A percentile compares a stretch with the other conserved stretches of the same genome.
Evolutionary conservation across 1,284 basidiomycete genomes (phyloP).

Genomic region (Trichosporon faecale): DNA sequence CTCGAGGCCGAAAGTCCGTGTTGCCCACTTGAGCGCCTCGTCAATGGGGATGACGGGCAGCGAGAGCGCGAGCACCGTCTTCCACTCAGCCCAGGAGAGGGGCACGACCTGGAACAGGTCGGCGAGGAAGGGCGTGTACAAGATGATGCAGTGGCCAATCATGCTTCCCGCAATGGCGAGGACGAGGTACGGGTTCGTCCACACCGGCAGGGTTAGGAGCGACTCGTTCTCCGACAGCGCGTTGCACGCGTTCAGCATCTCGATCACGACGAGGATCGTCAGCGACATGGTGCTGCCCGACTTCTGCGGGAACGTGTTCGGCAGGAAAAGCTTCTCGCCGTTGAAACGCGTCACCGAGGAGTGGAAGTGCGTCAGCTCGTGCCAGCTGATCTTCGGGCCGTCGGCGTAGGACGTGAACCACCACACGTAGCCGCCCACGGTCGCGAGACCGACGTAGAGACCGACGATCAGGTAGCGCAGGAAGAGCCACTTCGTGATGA

Average conservation of each 20-base stretch:
- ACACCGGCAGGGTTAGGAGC: slow-evolving; percentile 78
- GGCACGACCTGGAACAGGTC: slow-evolving; percentile 87
- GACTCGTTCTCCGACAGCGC: slow-evolving; percentile 98
- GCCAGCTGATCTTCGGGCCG: slow-evolving; percentile 89
- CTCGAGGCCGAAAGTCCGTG: slow-evolving; percentile 35
- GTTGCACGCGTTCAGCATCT: slow-evolving; percentile 99
- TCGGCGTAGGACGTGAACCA: slow-evolving; percentile 91
- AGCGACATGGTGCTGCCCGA: slow-evolving; percentile 94
- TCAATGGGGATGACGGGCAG: slow-evolving; percentile 87
- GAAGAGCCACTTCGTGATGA: slow-evolving; percentile 91
- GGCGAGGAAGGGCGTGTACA: slow-evolving; percentile 93
- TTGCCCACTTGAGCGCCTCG: slow-evolving; percentile 72
- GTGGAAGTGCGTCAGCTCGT: slow-evolving; percentile 95
- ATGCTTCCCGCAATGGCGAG: slow-evolving; percentile 84
- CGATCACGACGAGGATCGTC: slow-evolving; percentile 67
- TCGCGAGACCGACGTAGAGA: slow-evolving; percentile 88
- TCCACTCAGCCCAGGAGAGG: slow-evolving; percentile 89
- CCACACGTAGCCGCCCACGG: slow-evolving; percentile 96
- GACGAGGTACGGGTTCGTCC: slow-evolving; percentile 90
- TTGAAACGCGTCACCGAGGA: slow-evolving; percentile 76
- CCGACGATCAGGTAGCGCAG: slow-evolving; percentile 93
- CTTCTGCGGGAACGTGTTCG: slow-evolving; percentile 43
- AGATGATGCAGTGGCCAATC: slow-evolving; percentile 85
- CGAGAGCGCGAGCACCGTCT: slow-evolving; percentile 85
- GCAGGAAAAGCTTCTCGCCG: slow-evolving; percentile 58